Base-by-base conservation (phyloP, 2,329 filamentous ascomycete species). In the Fusarium equiseti region DNA sequence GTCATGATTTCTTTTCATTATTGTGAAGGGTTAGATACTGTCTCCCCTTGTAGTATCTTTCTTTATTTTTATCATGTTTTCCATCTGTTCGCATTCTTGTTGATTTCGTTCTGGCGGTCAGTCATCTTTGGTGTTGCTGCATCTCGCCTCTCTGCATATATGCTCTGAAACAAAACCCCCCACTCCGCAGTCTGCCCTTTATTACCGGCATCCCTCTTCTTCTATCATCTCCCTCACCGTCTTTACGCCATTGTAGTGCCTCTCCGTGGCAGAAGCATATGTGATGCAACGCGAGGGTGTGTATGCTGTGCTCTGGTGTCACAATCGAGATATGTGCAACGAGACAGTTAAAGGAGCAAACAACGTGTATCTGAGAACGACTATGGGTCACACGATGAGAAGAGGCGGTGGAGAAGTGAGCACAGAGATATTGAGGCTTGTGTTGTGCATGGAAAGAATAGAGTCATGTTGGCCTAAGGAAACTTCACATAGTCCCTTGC, bases 241-340 rank as follows among this genome's bases (percentile, higher is more conserved):
- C 64, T 72, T 71, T 71, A 45, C 59, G 68, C 64, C 44, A 65
- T 50, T 40, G 38, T 24, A 53, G 56, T 50, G 35, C 43, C 43
- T 66, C 20, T 45, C 57, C 59, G 42, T 60, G 59, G 59, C 38
- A 71, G 57, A 67, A 43, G 44, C 43, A 29, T 51, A 35, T 57
- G 45, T 38, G 12, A 49, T 71, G 53, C 46, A 55, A 70, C 51
- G 24, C 45, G 55, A 69, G 46, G 24, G 29, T n/a, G 32, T 15
- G 42, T 18, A 63, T 75, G 72, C 24, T 18, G 72, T 75, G 62
- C 32, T 31, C 71, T 53, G 55, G 73, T 76, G 50, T 58, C 52
- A 63, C 73, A 76, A 75, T 75, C 73, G 72, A 76, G 73, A 75
- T 75, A 71, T 75, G 73, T 73, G 58, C 52, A 66, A 75, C 73